Percentiles rank a stretch among this genome's conserved stretches.
These are phyloP conservation scores for Lasiosphaeris hirsuta DNA, from an alignment of 495 filamentous ascomycete genomes.

Conservation along the genomic window DNA sequence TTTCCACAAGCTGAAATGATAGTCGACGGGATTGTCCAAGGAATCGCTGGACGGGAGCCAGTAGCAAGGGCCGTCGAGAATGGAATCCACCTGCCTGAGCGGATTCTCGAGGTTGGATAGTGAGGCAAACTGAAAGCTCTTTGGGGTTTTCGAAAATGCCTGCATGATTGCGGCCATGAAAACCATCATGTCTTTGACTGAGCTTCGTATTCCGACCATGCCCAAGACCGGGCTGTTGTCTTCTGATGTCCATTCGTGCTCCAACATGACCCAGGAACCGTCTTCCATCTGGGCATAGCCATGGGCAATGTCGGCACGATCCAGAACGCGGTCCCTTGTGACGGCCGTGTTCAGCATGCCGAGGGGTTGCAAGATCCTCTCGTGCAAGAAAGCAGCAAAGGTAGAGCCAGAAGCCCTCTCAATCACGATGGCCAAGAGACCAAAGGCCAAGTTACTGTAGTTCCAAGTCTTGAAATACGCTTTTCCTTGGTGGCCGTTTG, in stretches of 20 bases:
- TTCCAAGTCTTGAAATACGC: not conserved
- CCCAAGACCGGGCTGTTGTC: not conserved
- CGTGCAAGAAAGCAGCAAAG: not conserved
- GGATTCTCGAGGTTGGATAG: not conserved
- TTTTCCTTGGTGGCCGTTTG: not conserved
- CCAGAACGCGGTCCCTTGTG: not conserved
- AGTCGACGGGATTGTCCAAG: not conserved
- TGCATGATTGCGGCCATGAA: not conserved
- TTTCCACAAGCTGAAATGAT: not conserved
- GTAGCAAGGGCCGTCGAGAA: not conserved
- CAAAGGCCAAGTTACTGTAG: not conserved
- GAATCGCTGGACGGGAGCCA: not conserved
- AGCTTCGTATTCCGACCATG: not conserved
- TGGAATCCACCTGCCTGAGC: not conserved
- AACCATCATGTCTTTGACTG: not conserved
- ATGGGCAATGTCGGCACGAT: not conserved
- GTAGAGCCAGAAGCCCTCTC: not conserved
- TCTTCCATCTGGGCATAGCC: not conserved
- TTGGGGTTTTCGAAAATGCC: not conserved
- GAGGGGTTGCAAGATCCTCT: not conserved
- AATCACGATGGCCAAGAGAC: not conserved
- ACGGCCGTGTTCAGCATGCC: not conserved
- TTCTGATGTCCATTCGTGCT: not conserved
- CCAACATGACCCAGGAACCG: not conserved
- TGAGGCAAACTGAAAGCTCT: not conserved